Conservation (phyloP, 257 asterid species). For the Solanum habrochaites region DNA sequence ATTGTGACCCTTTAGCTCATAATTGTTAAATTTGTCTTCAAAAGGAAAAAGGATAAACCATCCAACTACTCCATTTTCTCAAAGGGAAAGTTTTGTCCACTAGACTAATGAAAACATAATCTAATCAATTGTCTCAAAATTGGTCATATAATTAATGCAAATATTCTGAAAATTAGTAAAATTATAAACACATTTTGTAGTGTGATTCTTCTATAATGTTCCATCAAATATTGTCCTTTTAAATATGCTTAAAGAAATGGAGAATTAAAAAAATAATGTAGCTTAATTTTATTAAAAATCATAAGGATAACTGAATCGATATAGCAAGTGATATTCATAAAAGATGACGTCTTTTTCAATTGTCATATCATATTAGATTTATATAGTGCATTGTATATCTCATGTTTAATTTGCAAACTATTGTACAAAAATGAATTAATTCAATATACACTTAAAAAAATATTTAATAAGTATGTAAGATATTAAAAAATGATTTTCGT, state of each 20-base stretch:
- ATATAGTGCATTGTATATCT: not conserved
- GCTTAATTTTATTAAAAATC: not conserved
- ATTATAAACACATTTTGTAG: not conserved
- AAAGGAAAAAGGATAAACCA: not conserved
- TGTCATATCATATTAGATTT: accelerated
- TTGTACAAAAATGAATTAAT: not conserved
- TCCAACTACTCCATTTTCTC: not conserved
- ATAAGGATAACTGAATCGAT: accelerated
- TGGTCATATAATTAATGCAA: not conserved
- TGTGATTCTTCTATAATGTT: not conserved
- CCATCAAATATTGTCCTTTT: not conserved
- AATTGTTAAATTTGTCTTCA: not conserved
- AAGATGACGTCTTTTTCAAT: not conserved
- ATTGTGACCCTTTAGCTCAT: not conserved
- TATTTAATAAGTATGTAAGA: too few relatives aligned
- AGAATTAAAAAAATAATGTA: not conserved
- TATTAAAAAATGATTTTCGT: not conserved
- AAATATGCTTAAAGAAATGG: not conserved
- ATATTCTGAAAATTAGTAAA: not conserved
- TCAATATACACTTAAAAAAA: too few relatives aligned
- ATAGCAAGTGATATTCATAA: not conserved
- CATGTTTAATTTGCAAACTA: not conserved
- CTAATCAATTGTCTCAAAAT: not conserved
- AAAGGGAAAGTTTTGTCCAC: not conserved
- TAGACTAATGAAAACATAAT: not conserved